These are phyloP conservation scores for Conticribra weissflogii DNA, from an alignment of 108 stramenopile genomes.

Conservation along the genomic window DNA sequence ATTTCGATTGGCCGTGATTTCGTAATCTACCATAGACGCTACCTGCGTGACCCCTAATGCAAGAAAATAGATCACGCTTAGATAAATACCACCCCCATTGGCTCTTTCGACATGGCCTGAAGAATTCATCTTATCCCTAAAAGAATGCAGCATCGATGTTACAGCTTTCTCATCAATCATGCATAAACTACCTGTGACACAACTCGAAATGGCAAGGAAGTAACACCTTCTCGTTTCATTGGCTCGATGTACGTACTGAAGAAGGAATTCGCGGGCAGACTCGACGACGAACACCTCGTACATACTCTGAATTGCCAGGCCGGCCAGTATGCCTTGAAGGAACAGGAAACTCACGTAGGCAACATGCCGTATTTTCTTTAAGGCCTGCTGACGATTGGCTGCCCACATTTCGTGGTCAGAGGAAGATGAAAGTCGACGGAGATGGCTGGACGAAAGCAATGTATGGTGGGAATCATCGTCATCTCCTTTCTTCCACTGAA, in stretches of 20 bases:
- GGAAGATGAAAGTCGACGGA: not conserved
- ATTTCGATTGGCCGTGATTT: no score
- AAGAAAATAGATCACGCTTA: no score
- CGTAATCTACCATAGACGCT: no score
- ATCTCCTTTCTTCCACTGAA: not conserved
- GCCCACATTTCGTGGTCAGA: not conserved
- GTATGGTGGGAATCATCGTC: no score
- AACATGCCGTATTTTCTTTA: not conserved
- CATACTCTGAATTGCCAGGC: slow-evolving; percentile 3
- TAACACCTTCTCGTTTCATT: slow-evolving; percentile 7
- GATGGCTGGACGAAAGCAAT: no score
- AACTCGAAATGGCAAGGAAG: not conserved
- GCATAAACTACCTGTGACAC: slow-evolving; percentile 1
- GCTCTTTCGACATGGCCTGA: no score
- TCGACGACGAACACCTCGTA: not conserved
- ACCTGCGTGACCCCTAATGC: no score
- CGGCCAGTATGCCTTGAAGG: slow-evolving; percentile 5
- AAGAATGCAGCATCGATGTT: no score
- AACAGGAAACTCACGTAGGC: slow-evolving; percentile 7
- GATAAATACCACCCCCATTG: no score
- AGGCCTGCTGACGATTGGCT: not conserved
- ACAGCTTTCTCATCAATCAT: slow-evolving; percentile 11
- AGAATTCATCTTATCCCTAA: no score
- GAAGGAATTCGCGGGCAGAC: not conserved
- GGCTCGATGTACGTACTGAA: not conserved